phyloP scores from a whole-genome alignment of 2,329 filamentous ascomycete species.

The Thelonectria discophora region DNA sequence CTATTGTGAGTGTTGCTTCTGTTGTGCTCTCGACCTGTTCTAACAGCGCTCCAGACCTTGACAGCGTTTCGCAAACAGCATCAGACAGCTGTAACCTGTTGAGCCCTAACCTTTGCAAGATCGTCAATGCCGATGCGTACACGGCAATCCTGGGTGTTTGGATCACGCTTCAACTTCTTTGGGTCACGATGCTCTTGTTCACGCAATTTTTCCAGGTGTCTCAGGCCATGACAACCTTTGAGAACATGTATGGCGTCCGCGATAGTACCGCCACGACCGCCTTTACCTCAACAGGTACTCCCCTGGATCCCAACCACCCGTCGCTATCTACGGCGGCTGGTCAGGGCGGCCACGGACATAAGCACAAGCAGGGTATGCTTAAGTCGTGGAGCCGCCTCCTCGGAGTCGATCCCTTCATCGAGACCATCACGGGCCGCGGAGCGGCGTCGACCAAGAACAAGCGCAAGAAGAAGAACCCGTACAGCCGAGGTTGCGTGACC shows the following conservation, averaged over 20 bases:
- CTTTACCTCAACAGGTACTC: conserved; percentile 80
- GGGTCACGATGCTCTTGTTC: conserved; percentile 96
- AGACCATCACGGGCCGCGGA: conserved; percentile 86
- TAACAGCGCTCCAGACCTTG: conserved; percentile 63
- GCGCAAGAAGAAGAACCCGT: conserved; percentile 77
- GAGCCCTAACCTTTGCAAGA: conserved; percentile 75
- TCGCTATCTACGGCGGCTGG: conserved; percentile 63
- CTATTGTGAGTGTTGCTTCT: conserved; percentile 65
- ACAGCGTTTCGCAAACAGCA: conserved; percentile 61
- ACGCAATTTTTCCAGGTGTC: conserved; percentile 95
- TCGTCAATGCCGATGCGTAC: conserved; percentile 84
- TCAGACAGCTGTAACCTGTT: conserved; percentile 76
- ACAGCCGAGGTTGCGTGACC: conserved; percentile 80
- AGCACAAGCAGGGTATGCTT: conserved; percentile 72
- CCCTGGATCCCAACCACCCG: conserved; percentile 72
- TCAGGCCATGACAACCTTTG: conserved; percentile 92
- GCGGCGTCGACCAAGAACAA: conserved; percentile 67
- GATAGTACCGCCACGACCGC: conserved; percentile 70
- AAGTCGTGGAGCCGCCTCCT: conserved; percentile 85
- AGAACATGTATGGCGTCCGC: conserved; percentile 88
- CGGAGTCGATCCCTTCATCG: conserved; percentile 92
- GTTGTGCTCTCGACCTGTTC: background rate
- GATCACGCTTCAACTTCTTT: conserved; percentile 85
- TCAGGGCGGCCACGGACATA: conserved; percentile 57
- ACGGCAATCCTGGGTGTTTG: conserved; percentile 82